Evolutionary conservation across 2,329 filamentous ascomycete genomes (phyloP).

Genomic region (Scedosporium minutisporum): DNA sequence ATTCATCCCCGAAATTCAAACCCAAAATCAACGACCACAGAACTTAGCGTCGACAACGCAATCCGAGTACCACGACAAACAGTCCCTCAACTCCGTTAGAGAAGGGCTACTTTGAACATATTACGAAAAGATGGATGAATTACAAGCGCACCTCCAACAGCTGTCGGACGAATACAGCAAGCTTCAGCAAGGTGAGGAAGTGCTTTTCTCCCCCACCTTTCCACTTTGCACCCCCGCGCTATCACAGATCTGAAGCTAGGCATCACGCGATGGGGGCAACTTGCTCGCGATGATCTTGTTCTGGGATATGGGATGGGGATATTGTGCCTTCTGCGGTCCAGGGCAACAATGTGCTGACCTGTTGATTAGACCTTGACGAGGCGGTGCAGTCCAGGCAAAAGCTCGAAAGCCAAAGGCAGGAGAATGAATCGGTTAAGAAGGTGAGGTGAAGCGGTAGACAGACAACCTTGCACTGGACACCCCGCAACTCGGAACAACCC

Average conservation of each 20-base stretch:
- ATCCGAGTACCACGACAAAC: neutral
- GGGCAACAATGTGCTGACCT: constrained; percentile 4
- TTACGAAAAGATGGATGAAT: constrained; percentile 50
- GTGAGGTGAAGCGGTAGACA: constrained; percentile 28
- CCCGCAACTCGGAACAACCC: too few relatives aligned
- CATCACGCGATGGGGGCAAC: too few relatives aligned
- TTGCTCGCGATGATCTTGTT: too few relatives aligned
- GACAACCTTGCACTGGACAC: too few relatives aligned
- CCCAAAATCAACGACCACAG: neutral
- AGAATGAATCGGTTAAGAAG: constrained; percentile 81
- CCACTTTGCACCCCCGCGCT: neutral
- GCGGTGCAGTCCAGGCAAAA: constrained; percentile 74
- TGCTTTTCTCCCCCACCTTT: neutral
- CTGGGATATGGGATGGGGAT: neutral
- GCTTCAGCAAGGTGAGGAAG: constrained; percentile 65
- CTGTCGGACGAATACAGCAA: constrained; percentile 83
- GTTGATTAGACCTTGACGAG: constrained; percentile 61
- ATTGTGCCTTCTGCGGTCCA: neutral
- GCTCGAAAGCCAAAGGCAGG: constrained; percentile 86
- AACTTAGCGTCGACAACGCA: neutral
- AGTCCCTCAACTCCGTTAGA: too few relatives aligned
- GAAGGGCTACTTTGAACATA: neutral
- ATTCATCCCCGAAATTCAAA: neutral
- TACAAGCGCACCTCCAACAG: constrained; percentile 68
- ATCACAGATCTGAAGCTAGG: neutral